A percentile compares a stretch with the other conserved stretches of the same genome.
These are phyloP conservation scores for Garcia nutans DNA, from an alignment of 345 rosid genomes.

Conservation along the genomic window DNA sequence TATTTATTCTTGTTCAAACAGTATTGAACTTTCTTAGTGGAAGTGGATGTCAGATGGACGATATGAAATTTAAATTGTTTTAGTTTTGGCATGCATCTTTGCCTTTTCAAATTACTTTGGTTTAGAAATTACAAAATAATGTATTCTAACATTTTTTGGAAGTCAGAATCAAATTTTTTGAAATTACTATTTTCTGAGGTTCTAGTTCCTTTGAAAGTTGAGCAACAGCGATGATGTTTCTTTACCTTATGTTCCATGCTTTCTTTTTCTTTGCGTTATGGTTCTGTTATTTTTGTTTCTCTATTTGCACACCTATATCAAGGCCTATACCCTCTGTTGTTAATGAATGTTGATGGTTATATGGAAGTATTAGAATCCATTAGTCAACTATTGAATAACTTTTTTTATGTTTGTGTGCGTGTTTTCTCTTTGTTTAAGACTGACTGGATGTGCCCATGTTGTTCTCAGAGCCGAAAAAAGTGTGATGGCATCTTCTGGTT, in stretches of 20 bases:
- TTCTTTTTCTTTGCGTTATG: neutral
- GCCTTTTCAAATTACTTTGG: neutral
- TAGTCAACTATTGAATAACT: neutral
- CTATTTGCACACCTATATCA: neutral
- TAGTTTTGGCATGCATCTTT: neutral
- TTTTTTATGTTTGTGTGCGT: neutral
- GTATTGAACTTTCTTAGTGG: too few species aligned
- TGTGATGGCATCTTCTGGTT: slow-evolving; percentile 91
- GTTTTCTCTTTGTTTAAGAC: neutral
- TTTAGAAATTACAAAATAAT: neutral
- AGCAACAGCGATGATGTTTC: neutral
- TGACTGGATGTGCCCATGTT: neutral
- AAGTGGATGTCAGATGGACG: neutral
- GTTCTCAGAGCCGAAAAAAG: slow-evolving; percentile 73
- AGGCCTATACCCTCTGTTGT: neutral
- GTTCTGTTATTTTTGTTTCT: too few species aligned
- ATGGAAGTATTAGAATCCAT: neutral
- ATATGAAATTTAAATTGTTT: neutral
- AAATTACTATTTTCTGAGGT: neutral
- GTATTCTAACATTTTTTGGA: neutral
- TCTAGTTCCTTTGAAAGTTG: neutral
- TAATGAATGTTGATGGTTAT: neutral
- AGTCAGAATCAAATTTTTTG: neutral
- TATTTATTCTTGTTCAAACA: neutral
- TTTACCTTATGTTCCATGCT: neutral